A percentile compares a stretch with the other conserved stretches of the same genome.
These are phyloP conservation scores for Cryptococcus sp. DNA, from an alignment of 1,284 basidiomycete genomes.

Conservation along the genomic window DNA sequence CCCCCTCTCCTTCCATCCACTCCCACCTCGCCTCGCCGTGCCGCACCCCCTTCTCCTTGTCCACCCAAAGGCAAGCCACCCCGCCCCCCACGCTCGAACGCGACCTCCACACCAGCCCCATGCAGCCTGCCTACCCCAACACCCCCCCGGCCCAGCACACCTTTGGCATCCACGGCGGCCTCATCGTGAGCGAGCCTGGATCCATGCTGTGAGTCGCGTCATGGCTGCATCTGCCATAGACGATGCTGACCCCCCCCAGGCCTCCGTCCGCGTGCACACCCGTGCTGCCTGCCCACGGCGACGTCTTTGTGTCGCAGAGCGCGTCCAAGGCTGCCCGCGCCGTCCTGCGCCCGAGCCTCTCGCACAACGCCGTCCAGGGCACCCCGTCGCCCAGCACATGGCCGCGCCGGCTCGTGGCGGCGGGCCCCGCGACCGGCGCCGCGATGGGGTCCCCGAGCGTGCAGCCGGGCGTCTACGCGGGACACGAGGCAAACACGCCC, in stretches of 20 bases:
- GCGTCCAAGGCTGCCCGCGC: conserved; percentile 59
- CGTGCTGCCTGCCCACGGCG: conserved; percentile 6
- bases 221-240: too few relatives aligned
- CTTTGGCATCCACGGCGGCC: conserved; percentile 27
- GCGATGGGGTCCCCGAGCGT: background rate
- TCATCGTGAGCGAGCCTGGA: conserved; percentile 19
- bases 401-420: conserved; percentile 19
- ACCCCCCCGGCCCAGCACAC: conserved; percentile 26
- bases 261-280: conserved; percentile 5
- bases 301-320: conserved; percentile 21
- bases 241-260: background rate
- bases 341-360: conserved; percentile 18
- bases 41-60: conserved; percentile 9
- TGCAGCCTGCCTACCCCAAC: conserved; percentile 22
- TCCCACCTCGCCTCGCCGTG: background rate
- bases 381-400: conserved; percentile 16
- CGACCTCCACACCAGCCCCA: conserved; percentile 11
- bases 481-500: conserved; percentile 21
- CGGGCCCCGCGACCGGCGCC: background rate
- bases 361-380: conserved; percentile 17
- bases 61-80: conserved; percentile 13
- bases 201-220: conserved; percentile 22
- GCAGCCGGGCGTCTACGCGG: too few relatives aligned
- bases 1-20: background rate
- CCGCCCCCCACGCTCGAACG: conserved; percentile 4